Base-by-base conservation (phyloP, 2,329 filamentous ascomycete species). In the Leptodontidium sp. region DNA sequence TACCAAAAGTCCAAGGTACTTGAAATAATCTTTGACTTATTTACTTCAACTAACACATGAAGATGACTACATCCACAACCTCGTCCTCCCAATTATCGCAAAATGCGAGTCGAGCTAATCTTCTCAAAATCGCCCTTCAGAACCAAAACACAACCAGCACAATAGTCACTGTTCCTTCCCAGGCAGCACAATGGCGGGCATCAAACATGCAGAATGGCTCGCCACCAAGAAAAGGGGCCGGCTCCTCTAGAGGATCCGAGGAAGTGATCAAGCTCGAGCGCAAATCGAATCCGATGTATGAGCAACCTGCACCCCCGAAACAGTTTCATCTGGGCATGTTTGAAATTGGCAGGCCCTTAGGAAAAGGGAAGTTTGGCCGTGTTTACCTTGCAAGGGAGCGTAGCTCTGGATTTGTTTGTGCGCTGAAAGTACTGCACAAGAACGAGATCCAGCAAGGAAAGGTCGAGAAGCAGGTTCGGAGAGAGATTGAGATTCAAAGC, bases 51-150 rank as follows among this genome's bases (percentile, higher is more conserved):
- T 61, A 69, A 64, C 26, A 61, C 29, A 14, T 35, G 38, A 53
- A 68, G 68, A 69, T 72, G 69, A 72, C 74, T 43, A 79, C 78
- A 43, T 78, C 78, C 14, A 71, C 72, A 12, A 71, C 70, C 4
- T 63, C 68, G 9, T 66, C 72, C 15, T 66, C 74, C 15, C 78
- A 87, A 71, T 75, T 84, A 47, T 73, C 82, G 15, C 84, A 86
- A 67, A 86, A 84, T 75, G 84, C 85, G 62, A 91, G 87, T 77
- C 87, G 94, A 73, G 87, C 93, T 69, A 96, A 96, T 74, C 88
- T 97, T 64, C 89, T 95, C 81, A 98, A 97, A 82, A 88, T 93
- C 62, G 91, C 92, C 29, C 85, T 98, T 32, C 93, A 97, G 78
- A 90, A 92, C 52, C 90, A 93, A 77, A 94, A 90, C 80, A 78